Base-by-base conservation (phyloP, 2,329 filamentous ascomycete genomes). In the Lasiodiplodia gonubiensis region DNA sequence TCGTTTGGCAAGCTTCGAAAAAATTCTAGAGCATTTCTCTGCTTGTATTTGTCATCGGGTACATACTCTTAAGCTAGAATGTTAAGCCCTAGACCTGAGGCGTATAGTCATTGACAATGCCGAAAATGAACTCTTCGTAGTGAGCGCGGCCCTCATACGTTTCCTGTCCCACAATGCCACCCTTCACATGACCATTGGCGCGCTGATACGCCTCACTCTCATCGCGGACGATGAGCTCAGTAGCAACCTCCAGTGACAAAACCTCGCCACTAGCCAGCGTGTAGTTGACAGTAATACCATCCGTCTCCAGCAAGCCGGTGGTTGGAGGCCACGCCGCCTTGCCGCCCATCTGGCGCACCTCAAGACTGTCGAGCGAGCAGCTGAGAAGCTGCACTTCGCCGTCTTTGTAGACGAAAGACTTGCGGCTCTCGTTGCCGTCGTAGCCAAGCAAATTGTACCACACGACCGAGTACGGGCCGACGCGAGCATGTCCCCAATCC, bases 401-500 rank as follows among this genome's bases (percentile, higher is more conserved):
- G 49, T 52, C 23, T 3, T 21, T 52, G 23, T 11, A 11, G 7
- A 52, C 49, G 25, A 14, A 52, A 12, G 11, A 23, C 4, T 10
- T 52, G 7, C 11, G 11, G 14, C 30, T 14, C 23, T 52, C 49
- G 11, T 18, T 12, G 49, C 23, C 49, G 23, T 11, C 3, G 23
- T 14, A 30, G 23, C 30, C 49, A 11, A 52, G 23, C 1, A 18
- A 4, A 25, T 52, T 18, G 49, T 14, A 52, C 49, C 49, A 52
- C 7, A 52, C 49, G 7, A 33, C 49, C 12, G 23, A 27, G 25
- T 52, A 52, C 23, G 21, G 23, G 49, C 49, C 49, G 8, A 27
- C 23, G 3, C 49, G 49, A 10, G 23, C 55, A 37, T 67, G 66
- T 14, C 66, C 67, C 63, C 61, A 66, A 42, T 68, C 55, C 49